These are phyloP conservation scores for Aegilops speltoides DNA, from an alignment of 176 grass and related monocot species.

Conservation along the genomic window DNA sequence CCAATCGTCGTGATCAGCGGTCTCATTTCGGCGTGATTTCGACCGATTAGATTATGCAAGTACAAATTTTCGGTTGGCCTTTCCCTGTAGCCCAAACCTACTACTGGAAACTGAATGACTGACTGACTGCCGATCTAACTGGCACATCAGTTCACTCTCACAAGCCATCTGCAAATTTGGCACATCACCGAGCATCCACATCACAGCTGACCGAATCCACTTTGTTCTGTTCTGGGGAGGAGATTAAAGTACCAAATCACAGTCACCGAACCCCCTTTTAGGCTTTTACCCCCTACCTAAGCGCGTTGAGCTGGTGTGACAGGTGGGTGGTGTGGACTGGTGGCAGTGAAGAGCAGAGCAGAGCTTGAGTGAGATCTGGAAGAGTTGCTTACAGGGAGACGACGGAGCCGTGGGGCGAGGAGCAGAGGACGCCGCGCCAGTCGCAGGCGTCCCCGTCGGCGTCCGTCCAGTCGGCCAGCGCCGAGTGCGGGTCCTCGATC, in stretches of 20 bases:
- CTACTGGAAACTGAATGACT: not conserved
- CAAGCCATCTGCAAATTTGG: constrained; percentile 18
- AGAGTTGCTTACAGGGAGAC: constrained; percentile 78
- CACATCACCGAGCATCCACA: constrained; percentile 15
- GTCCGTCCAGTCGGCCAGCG: constrained; percentile 79
- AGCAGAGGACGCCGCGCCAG: constrained; percentile 89
- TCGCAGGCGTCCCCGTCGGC: constrained; percentile 65
- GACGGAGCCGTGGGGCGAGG: constrained; percentile 53
- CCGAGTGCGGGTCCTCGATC: constrained; percentile 75
- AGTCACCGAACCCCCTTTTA: not conserved
- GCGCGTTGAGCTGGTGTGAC: not conserved
- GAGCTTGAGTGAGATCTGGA: constrained; percentile 24
- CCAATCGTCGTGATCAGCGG: not conserved
- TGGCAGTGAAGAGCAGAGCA: not conserved
- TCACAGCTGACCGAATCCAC: not conserved
- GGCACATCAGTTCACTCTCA: constrained; percentile 26
- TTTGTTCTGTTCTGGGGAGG: not conserved
- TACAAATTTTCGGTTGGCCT: constrained; percentile 12
- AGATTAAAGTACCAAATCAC: constrained; percentile 6
- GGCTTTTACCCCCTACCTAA: not conserved
- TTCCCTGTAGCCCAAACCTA: constrained; percentile 10
- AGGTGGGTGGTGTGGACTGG: not conserved
- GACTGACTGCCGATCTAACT: not conserved
- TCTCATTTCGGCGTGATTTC: constrained; percentile 7
- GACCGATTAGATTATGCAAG: not conserved